A percentile compares a stretch with the other conserved stretches of the same genome.
These are phyloP conservation scores for Tillandsia fasciculata DNA, from an alignment of 176 grass and related monocot genomes.

Conservation along the genomic window DNA sequence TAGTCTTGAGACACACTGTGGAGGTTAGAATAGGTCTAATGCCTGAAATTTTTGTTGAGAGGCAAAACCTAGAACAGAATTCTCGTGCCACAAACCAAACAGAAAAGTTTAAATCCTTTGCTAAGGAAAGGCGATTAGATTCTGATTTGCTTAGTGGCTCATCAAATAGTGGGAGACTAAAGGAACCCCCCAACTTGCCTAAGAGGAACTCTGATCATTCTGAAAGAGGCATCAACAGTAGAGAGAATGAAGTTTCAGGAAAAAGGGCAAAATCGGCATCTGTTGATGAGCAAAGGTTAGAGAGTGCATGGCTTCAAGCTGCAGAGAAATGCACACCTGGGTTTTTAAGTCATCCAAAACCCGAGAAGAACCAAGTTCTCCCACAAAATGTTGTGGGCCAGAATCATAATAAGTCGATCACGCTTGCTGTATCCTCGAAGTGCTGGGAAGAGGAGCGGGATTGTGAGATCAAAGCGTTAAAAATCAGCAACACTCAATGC, in stretches of 20 bases:
- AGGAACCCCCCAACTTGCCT: conserved; percentile 31
- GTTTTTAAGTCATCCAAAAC: conserved; percentile 31
- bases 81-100: background rate
- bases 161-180: conserved; percentile 30
- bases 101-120: conserved; percentile 4
- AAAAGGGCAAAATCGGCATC: conserved; percentile 17
- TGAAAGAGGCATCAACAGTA: conserved; percentile 21
- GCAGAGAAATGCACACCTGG: conserved; percentile 37
- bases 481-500: conserved; percentile 29
- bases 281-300: conserved; percentile 68
- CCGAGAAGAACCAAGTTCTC: conserved; percentile 49
- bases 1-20: conserved; percentile 51
- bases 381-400: conserved; percentile 30
- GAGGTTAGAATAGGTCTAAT: conserved; percentile 48
- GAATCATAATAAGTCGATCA: conserved; percentile 23
- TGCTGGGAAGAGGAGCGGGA: conserved; percentile 38
- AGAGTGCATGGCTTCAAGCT: conserved; percentile 73
- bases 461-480: conserved; percentile 50
- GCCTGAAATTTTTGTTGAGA: conserved; percentile 17
- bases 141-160: conserved; percentile 21
- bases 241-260: conserved; percentile 22
- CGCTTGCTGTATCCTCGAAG: conserved; percentile 25
- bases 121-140: conserved; percentile 21
- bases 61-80: conserved; percentile 13
- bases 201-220: conserved; percentile 29